phyloP scores from a whole-genome alignment of 768 basidiomycete genomes.

The Phanerochaete carnosa region DNA sequence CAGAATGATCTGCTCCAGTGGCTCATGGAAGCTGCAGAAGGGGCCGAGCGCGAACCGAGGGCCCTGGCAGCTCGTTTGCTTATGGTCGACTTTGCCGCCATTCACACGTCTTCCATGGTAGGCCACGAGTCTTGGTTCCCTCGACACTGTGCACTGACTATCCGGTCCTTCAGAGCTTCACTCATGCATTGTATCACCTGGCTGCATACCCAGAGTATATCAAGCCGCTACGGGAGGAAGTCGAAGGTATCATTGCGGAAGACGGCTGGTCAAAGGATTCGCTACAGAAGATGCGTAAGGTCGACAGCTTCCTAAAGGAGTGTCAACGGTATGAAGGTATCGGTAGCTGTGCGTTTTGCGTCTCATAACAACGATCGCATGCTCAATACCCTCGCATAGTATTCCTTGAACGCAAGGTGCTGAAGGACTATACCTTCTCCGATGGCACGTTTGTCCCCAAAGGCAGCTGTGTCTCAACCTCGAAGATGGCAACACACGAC shows the following conservation, averaged over 20 bases:
- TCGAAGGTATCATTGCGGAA: constrained; percentile 13
- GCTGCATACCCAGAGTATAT: constrained; percentile 28
- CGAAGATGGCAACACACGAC: constrained; percentile 16
- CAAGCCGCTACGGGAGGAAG: constrained; percentile 27
- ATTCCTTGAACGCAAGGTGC: constrained; percentile 25
- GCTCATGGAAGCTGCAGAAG: constrained; percentile 13
- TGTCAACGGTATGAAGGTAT: constrained; percentile 22
- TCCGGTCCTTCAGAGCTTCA: constrained; percentile 15
- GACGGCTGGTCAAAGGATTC: constrained; percentile 22
- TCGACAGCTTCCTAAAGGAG: constrained; percentile 35
- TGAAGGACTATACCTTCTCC: constrained; percentile 30
- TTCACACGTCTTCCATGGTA: constrained; percentile 18
- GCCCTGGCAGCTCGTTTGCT: constrained; percentile 1
- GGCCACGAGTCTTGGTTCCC: neutral
- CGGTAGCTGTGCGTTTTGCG: constrained; percentile 17
- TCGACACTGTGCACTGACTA: neutral
- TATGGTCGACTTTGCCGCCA: constrained; percentile 19
- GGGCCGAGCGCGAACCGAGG: neutral
- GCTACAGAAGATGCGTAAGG: constrained; percentile 25
- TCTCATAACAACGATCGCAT: neutral
- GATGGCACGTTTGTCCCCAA: constrained; percentile 29
- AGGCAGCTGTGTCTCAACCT: constrained; percentile 18
- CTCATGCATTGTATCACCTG: constrained; percentile 26
- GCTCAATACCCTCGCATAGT: constrained; percentile 24
- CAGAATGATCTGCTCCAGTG: constrained; percentile 20